These are phyloP conservation scores for Davidsoniella eucalypti DNA, from an alignment of 2,329 filamentous ascomycete species.

Conservation along the genomic window DNA sequence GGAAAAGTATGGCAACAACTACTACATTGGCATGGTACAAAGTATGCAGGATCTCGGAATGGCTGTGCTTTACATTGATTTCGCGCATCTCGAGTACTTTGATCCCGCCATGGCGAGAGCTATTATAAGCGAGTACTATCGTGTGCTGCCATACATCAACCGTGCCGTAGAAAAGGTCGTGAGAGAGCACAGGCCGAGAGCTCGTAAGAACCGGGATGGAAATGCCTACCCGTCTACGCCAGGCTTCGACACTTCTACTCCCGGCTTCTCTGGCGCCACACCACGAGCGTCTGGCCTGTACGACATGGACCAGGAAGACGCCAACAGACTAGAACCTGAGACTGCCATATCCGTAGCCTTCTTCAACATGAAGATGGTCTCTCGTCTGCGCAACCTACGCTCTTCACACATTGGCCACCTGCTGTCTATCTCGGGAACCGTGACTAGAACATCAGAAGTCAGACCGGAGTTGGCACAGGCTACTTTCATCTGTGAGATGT, in stretches of 20 bases:
- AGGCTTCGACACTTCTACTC: constrained; percentile 8
- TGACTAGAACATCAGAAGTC: constrained; percentile 92
- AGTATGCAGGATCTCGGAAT: constrained; percentile 56
- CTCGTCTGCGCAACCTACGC: constrained; percentile 67
- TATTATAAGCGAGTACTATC: constrained; percentile 82
- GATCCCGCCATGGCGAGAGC: constrained; percentile 71
- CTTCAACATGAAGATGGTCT: constrained; percentile 81
- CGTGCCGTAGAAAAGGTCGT: constrained; percentile 31
- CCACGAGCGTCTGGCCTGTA: constrained; percentile 9
- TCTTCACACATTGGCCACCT: constrained; percentile 85
- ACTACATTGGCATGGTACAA: constrained; percentile 72
- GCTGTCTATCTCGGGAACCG: constrained; percentile 89
- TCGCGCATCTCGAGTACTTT: constrained; percentile 62
- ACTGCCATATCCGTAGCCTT: constrained; percentile 89
- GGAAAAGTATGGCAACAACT: constrained; percentile 45
- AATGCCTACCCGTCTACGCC: constrained; percentile 10
- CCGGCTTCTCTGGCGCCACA: constrained; percentile 11
- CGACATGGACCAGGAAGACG: constrained; percentile 4
- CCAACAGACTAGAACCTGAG: constrained; percentile 57
- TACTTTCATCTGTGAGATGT: constrained; percentile 82
- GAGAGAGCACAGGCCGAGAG: constrained; percentile 4
- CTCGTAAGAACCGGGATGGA: constrained; percentile 6
- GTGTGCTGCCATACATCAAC: constrained; percentile 82
- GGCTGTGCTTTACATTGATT: constrained; percentile 80
- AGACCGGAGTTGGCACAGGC: constrained; percentile 82